These are phyloP conservation scores for Puya raimondii DNA, from an alignment of 176 grass and related monocot species.

Conservation along the genomic window DNA sequence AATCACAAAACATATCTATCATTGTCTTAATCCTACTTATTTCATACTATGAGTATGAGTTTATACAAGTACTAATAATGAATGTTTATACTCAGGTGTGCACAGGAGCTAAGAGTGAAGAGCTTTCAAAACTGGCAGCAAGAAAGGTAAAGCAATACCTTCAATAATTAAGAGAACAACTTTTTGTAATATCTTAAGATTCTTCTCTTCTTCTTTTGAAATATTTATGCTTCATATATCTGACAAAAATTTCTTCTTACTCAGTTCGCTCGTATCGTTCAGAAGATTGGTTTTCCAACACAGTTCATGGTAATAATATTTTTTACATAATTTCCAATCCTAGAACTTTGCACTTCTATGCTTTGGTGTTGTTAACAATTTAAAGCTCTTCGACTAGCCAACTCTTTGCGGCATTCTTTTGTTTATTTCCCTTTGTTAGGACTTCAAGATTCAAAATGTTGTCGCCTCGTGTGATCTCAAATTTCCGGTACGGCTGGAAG, in stretches of 20 bases:
- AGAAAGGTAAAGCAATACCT: constrained; percentile 4
- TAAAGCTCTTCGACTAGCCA: too few relatives aligned
- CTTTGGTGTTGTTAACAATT: too few relatives aligned
- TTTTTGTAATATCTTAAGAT: neutral
- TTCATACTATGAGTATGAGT: too few relatives aligned
- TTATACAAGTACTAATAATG: neutral
- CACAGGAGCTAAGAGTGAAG: constrained; percentile 7
- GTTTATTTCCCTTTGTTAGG: neutral
- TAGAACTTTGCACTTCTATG: neutral
- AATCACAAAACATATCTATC: too few relatives aligned
- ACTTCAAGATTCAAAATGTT: neutral
- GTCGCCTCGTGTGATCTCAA: neutral
- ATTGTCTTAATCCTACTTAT: too few relatives aligned
- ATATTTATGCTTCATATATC: neutral
- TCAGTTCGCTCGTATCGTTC: neutral
- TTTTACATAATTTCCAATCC: neutral
- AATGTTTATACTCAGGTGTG: constrained; percentile 1
- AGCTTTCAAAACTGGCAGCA: constrained; percentile 5
- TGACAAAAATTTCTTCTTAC: neutral
- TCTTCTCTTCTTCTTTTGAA: neutral
- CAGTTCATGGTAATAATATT: neutral
- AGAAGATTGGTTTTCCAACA: too few relatives aligned
- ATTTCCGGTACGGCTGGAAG: neutral
- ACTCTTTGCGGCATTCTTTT: neutral
- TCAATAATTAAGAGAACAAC: too few relatives aligned